Evolutionary conservation across 495 filamentous ascomycete species (phyloP).

Genomic region (Usnea hakonensis): DNA sequence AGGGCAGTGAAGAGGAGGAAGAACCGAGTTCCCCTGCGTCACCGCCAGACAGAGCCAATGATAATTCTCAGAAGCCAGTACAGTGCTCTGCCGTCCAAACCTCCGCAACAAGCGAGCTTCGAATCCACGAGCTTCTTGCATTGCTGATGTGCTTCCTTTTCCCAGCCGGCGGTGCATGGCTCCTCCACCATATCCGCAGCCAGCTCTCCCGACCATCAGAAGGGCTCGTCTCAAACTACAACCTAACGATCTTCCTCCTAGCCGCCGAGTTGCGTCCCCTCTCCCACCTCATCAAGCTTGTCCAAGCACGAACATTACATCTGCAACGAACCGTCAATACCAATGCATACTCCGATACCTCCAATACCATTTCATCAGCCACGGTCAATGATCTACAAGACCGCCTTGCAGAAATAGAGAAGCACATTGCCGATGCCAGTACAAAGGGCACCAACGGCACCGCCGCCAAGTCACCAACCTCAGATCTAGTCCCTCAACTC

Average conservation of each 20-base stretch:
- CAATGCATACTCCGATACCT: slow-evolving; percentile 38
- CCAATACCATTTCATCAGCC: slow-evolving; percentile 31
- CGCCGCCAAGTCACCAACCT: slow-evolving; percentile 26
- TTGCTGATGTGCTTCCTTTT: slow-evolving; percentile 71
- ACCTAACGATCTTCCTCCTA: slow-evolving; percentile 87
- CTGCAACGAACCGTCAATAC: slow-evolving; percentile 66
- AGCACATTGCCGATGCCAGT: slow-evolving; percentile 41
- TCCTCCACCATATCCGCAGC: slow-evolving; percentile 66
- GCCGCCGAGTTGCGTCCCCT: slow-evolving; percentile 78
- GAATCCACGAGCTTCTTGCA: slow-evolving; percentile 64
- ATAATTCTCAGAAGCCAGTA: slow-evolving; percentile 16
- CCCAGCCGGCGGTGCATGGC: slow-evolving; percentile 67
- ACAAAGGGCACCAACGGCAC: slow-evolving; percentile 16
- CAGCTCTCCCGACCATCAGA: slow-evolving; percentile 77
- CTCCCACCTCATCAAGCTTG: slow-evolving; percentile 70
- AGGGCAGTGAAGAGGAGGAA: slow-evolving; percentile 40
- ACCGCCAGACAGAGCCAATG: slow-evolving; percentile 2
- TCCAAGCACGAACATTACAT: slow-evolving; percentile 71
- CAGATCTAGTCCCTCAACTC: slow-evolving; percentile 49
- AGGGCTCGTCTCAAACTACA: slow-evolving; percentile 82
- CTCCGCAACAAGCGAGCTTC: slow-evolving; percentile 56
- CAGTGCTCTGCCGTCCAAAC: background rate
- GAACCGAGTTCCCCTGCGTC: slow-evolving; percentile 23
- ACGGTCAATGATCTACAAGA: slow-evolving; percentile 50
- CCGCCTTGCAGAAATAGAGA: slow-evolving; percentile 67